Base-by-base conservation (phyloP, 768 basidiomycete genomes). In the Lactarius vividus region DNA sequence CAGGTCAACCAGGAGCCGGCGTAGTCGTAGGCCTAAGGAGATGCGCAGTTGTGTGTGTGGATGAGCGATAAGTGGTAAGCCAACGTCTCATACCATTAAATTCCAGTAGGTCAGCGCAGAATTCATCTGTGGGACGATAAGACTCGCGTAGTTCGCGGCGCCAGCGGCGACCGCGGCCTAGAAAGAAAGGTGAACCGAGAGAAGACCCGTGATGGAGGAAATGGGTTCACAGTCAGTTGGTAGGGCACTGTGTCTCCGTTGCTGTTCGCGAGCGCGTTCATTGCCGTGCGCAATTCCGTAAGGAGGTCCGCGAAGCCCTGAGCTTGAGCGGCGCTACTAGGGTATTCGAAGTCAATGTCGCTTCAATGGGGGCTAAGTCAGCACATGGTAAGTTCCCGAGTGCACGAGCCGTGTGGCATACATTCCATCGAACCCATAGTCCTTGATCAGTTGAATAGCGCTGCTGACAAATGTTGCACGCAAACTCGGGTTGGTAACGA, bases 371-470 rank as follows among this genome's bases (percentile, higher is more conserved):
- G n/a, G 18, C 23, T 29, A 26, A 31, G 55, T 58, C 46, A 35
- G 42, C 7, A n/a, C 49, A 23, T 52, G 26, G 23, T 26, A 52
- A 10, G 49, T 2, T 52, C 49, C 13, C 35, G 10, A 40, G 16
- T 15, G 18, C 9, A 20, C 31, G 13, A 31, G 46, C 10, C 18
- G 39, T 35, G 23, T 1, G 13, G 52, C 62, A 18, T 69, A 86
- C 87, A 91, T 83, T 60, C 92, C 92, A 71, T 93, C 92, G 59
- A 94, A 84, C 0, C 91, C 92, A 64, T 91, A 89, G 74, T 93
- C 86, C 71, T 88, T 83, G 56, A 89, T 77, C 11, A 91, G 71
- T 55, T 82, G 79, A 31, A 92, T 84, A 1, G 89, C 88, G 64
- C 76, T 83, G 59, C 73, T 71, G 33, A 89, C 86, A 71, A 91